phyloP scores from a whole-genome alignment of 345 rosid genomes.

The Corymbia maculata region DNA sequence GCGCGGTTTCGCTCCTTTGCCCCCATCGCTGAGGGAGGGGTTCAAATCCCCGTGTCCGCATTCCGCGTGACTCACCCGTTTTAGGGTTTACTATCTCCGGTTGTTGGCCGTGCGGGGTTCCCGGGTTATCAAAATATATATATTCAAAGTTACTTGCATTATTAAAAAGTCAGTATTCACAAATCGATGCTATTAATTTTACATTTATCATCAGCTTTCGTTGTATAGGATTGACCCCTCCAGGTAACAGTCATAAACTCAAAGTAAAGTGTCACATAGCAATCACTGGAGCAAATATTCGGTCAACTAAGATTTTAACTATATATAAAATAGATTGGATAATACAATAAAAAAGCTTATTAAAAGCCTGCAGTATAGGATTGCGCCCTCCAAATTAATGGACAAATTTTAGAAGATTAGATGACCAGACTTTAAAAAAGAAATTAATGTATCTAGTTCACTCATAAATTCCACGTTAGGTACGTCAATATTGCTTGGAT shows the following conservation, averaged over 20 bases:
- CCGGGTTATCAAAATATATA: too few relatives aligned
- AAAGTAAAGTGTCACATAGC: background rate
- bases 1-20: too few relatives aligned
- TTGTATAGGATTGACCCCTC: background rate
- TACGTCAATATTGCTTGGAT: background rate
- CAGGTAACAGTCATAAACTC: background rate
- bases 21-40: too few relatives aligned
- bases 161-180: background rate
- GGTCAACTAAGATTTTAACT: too few relatives aligned
- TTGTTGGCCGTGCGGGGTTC: too few relatives aligned
- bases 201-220: background rate
- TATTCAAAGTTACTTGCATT: background rate
- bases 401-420: background rate
- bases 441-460: background rate
- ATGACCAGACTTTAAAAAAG: background rate
- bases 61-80: too few relatives aligned
- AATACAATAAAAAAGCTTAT: background rate
- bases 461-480: background rate
- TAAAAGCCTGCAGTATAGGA: too few relatives aligned
- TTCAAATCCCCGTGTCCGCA: too few relatives aligned
- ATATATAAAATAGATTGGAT: too few relatives aligned
- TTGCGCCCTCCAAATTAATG: background rate
- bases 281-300: too few relatives aligned
- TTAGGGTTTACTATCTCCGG: too few relatives aligned
- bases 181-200: background rate